These are phyloP conservation scores for Suillus discolor DNA, from an alignment of 768 basidiomycete genomes.

Conservation along the genomic window DNA sequence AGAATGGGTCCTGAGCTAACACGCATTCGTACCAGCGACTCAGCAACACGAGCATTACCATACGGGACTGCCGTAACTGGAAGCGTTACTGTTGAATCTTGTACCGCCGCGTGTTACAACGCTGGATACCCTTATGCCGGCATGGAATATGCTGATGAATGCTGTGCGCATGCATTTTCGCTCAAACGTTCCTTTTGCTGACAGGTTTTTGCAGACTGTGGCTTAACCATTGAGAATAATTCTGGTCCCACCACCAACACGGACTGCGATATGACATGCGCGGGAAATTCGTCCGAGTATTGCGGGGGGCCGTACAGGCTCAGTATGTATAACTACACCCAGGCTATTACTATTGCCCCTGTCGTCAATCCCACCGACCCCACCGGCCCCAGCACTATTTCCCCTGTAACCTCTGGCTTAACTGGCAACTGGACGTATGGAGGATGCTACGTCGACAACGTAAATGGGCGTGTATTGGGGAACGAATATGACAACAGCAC, in stretches of 20 bases:
- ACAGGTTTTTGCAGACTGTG: slow-evolving; percentile 18
- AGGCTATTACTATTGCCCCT: slow-evolving; percentile 45
- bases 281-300: slow-evolving; percentile 61
- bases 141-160: slow-evolving; percentile 48
- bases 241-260: slow-evolving; percentile 41
- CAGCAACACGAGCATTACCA: slow-evolving; percentile 35
- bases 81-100: slow-evolving; percentile 51
- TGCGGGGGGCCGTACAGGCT: slow-evolving; percentile 75
- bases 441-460: slow-evolving; percentile 75
- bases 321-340: slow-evolving; percentile 72
- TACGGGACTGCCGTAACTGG: slow-evolving; percentile 38
- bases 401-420: slow-evolving; percentile 54
- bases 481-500: slow-evolving; percentile 39
- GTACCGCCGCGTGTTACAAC: slow-evolving; percentile 48
- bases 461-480: slow-evolving; percentile 61
- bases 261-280: slow-evolving; percentile 70
- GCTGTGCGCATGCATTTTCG: slow-evolving; percentile 40
- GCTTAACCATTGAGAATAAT: slow-evolving; percentile 18
- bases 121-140: slow-evolving; percentile 45
- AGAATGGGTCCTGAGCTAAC: neutral
- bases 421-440: slow-evolving; percentile 60
- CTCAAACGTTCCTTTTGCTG: neutral
- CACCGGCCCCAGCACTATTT: slow-evolving; percentile 27
- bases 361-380: slow-evolving; percentile 34
- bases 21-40: slow-evolving; percentile 33